A percentile compares a stretch with the other conserved stretches of the same genome.
phyloP scores from a whole-genome alignment of 2,329 filamentous ascomycete genomes.

The Penicillium sp. region DNA sequence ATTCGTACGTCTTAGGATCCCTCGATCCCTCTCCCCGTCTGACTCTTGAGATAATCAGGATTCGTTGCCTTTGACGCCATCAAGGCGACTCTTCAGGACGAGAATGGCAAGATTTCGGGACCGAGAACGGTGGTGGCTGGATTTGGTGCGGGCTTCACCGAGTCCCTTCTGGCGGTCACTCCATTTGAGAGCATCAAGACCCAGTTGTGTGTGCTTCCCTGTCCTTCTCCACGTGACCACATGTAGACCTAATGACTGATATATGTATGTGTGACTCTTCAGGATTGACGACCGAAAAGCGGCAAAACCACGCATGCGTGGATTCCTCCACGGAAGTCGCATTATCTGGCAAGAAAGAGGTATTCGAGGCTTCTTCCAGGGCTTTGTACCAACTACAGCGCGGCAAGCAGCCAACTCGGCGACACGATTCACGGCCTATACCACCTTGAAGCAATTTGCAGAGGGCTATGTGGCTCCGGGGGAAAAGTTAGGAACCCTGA shows the following conservation, averaged over 20 bases:
- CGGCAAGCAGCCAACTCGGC: conserved; percentile 94
- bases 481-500: conserved; percentile 84
- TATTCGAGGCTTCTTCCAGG: conserved; percentile 90
- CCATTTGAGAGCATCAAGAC: conserved; percentile 99
- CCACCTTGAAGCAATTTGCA: conserved; percentile 83
- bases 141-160: conserved; percentile 91
- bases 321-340: conserved; percentile 85
- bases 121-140: conserved; percentile 89
- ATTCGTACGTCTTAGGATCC: conserved; percentile 65
- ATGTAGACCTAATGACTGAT: not conserved
- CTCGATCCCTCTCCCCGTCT: not conserved
- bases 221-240: not conserved
- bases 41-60: conserved; percentile 48
- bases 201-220: conserved; percentile 62
- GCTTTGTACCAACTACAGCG: conserved; percentile 91
- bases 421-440: conserved; percentile 87
- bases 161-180: conserved; percentile 89
- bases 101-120: conserved; percentile 83
- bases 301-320: conserved; percentile 79
- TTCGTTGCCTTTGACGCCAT: conserved; percentile 98
- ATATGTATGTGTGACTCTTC: not conserved
- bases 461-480: conserved; percentile 90
- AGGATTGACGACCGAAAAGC: conserved; percentile 94
- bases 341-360: conserved; percentile 88
- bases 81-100: conserved; percentile 77